phyloP scores from a whole-genome alignment of 2,329 filamentous ascomycete genomes.

The Xylariaceae sp. region DNA sequence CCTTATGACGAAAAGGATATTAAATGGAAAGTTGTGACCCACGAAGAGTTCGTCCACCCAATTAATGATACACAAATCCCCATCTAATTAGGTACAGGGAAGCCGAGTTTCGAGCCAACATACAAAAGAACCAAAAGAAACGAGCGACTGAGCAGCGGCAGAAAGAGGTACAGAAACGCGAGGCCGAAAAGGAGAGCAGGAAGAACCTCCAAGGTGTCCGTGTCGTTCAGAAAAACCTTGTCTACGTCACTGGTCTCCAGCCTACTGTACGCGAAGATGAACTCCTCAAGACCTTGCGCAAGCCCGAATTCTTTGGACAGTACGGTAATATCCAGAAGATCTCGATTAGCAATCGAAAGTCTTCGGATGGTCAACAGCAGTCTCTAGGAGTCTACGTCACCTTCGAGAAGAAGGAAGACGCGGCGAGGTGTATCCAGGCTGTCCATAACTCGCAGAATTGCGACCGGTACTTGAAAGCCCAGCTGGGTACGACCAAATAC shows the following conservation, averaged over 20 bases:
- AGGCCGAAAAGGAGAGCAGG: constrained; percentile 90
- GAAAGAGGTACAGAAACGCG: constrained; percentile 92
- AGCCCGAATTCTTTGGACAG: constrained; percentile 92
- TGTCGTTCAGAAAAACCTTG: constrained; percentile 96
- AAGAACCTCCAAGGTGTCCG: constrained; percentile 94
- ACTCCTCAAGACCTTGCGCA: constrained; percentile 82
- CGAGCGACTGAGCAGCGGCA: constrained; percentile 77
- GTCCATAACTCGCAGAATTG: constrained; percentile 92
- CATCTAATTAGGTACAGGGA: constrained; percentile 45
- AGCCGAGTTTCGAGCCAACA: constrained; percentile 70
- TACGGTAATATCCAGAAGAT: constrained; percentile 99
- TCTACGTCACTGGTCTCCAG: constrained; percentile 93
- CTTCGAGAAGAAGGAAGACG: constrained; percentile 87
- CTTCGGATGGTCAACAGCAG: constrained; percentile 68
- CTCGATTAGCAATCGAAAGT: constrained; percentile 94
- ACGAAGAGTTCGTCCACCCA: constrained; percentile 72
- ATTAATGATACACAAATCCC: constrained; percentile 1
- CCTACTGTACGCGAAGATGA: constrained; percentile 91
- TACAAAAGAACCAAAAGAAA: constrained; percentile 89
- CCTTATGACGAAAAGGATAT: constrained; percentile 97
- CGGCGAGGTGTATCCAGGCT: constrained; percentile 80
- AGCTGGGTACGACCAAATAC: constrained; percentile 91
- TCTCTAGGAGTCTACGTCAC: constrained; percentile 98
- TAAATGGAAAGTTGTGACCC: constrained; percentile 90
- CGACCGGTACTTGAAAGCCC: constrained; percentile 76